Evolutionary conservation across 257 asterid genomes (phyloP).

Genomic region (Paraleonurus japonicus): DNA sequence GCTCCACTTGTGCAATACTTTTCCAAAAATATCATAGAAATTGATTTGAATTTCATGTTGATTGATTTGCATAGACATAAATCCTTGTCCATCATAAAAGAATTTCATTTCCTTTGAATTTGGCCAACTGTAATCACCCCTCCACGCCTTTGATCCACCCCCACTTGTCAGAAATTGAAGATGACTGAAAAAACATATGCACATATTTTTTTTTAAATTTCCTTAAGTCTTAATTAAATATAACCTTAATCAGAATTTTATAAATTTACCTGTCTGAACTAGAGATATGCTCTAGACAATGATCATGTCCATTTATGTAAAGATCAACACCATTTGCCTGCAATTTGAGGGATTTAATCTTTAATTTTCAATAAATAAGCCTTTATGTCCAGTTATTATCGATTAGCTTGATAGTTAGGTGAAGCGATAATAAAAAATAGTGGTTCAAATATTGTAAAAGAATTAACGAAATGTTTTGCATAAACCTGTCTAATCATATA

Average conservation of each 20-base stretch:
- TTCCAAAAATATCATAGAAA: slow-evolving; percentile 43
- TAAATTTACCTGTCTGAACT: slow-evolving; percentile 34
- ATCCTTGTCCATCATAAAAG: slow-evolving; percentile 53
- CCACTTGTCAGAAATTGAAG: slow-evolving; percentile 47
- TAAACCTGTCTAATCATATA: too few species aligned
- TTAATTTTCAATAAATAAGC: background rate
- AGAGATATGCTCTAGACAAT: slow-evolving; percentile 45
- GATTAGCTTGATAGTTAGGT: background rate
- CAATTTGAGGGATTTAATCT: background rate
- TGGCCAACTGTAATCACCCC: slow-evolving; percentile 25
- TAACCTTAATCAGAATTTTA: background rate
- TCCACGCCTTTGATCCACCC: slow-evolving; percentile 50
- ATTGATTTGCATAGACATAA: slow-evolving; percentile 39
- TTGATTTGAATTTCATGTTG: slow-evolving; percentile 26
- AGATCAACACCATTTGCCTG: slow-evolving; percentile 46
- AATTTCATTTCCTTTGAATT: slow-evolving; percentile 33
- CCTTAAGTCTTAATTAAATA: background rate
- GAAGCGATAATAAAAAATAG: too few species aligned
- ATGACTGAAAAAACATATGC: slow-evolving; percentile 8
- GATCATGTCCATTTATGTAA: slow-evolving; percentile 57
- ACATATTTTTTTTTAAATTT: too few species aligned
- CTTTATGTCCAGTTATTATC: background rate
- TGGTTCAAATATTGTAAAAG: too few species aligned
- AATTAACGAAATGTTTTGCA: too few species aligned
- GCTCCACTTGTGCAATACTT: slow-evolving; percentile 40